Evolutionary conservation across 495 filamentous ascomycete species (phyloP).

Genomic region (Aspergillus ellipticus): DNA sequence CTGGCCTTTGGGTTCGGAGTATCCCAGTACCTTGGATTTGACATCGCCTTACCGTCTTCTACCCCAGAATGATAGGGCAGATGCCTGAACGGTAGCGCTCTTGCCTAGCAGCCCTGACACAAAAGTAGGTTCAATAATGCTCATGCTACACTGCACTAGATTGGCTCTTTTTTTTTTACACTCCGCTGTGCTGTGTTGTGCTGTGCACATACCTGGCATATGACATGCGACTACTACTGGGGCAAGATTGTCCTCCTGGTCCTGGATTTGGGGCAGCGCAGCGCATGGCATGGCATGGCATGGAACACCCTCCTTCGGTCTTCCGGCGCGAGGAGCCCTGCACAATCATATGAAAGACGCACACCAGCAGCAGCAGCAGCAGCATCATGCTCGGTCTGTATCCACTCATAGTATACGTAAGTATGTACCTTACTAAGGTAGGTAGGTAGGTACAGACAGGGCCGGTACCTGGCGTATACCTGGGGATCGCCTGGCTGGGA

Average conservation of each 20-base stretch:
- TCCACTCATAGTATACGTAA: too few species aligned
- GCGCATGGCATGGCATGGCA: slow-evolving; percentile 1
- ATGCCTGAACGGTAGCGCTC: background rate
- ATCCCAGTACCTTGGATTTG: slow-evolving; percentile 1
- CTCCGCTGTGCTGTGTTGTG: too few species aligned
- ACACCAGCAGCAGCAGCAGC: too few species aligned
- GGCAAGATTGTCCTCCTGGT: background rate
- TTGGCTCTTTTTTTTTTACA: too few species aligned
- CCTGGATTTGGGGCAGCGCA: background rate
- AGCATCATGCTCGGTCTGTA: background rate
- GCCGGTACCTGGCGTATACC: too few species aligned
- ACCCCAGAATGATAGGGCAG: background rate
- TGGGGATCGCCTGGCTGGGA: too few species aligned
- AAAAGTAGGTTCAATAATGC: background rate
- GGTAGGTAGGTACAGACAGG: too few species aligned
- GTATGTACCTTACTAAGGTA: too few species aligned
- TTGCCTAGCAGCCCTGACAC: background rate
- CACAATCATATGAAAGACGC: background rate
- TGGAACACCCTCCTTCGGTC: background rate
- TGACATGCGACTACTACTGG: slow-evolving; percentile 3
- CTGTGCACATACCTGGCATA: slow-evolving; percentile 1
- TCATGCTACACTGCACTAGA: too few species aligned
- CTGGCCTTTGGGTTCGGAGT: background rate
- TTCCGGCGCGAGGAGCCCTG: background rate
- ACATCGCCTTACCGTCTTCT: background rate